Evolutionary conservation across 495 filamentous ascomycete genomes (phyloP).

Genomic region (Aspergillus hancockii): DNA sequence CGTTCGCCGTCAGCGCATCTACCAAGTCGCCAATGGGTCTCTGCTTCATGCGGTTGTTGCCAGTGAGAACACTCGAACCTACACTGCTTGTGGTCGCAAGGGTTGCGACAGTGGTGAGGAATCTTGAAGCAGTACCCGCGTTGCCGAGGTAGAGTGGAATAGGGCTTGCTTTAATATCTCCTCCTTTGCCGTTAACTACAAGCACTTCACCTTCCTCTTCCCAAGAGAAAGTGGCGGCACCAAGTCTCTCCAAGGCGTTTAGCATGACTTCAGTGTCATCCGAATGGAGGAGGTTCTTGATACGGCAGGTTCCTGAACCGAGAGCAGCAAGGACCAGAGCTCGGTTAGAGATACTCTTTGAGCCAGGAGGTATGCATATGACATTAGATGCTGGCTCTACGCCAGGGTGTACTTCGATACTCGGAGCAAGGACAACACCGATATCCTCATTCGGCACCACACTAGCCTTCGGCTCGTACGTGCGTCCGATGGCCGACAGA

Average conservation of each 20-base stretch:
- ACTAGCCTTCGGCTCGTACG: slow-evolving; percentile 82
- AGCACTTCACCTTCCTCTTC: slow-evolving; percentile 90
- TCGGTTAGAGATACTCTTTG: slow-evolving; percentile 97
- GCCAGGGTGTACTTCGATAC: slow-evolving; percentile 70
- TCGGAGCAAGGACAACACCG: slow-evolving; percentile 78
- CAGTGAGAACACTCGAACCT: slow-evolving; percentile 78
- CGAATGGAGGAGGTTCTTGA: slow-evolving; percentile 91
- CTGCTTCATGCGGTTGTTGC: slow-evolving; percentile 95
- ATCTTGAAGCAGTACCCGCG: slow-evolving; percentile 92
- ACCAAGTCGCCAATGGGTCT: slow-evolving; percentile 93
- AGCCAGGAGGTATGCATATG: slow-evolving; percentile 85
- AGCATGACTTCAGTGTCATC: slow-evolving; percentile 98
- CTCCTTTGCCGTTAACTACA: slow-evolving; percentile 87
- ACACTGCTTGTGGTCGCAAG: slow-evolving; percentile 68
- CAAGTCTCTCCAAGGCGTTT: slow-evolving; percentile 76
- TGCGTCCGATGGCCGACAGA: slow-evolving; percentile 84
- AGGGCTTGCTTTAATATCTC: slow-evolving; percentile 73
- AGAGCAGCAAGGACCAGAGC: slow-evolving; percentile 91
- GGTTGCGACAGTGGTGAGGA: slow-evolving; percentile 89
- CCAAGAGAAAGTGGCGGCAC: slow-evolving; percentile 92
- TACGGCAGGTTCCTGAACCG: slow-evolving; percentile 79
- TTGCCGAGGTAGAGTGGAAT: slow-evolving; percentile 90
- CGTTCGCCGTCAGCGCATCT: slow-evolving; percentile 82
- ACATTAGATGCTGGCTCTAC: slow-evolving; percentile 63
- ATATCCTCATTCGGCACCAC: slow-evolving; percentile 87